These are phyloP conservation scores for Anthracocystis walkeri DNA, from an alignment of 1,284 basidiomycete genomes.

Conservation along the genomic window DNA sequence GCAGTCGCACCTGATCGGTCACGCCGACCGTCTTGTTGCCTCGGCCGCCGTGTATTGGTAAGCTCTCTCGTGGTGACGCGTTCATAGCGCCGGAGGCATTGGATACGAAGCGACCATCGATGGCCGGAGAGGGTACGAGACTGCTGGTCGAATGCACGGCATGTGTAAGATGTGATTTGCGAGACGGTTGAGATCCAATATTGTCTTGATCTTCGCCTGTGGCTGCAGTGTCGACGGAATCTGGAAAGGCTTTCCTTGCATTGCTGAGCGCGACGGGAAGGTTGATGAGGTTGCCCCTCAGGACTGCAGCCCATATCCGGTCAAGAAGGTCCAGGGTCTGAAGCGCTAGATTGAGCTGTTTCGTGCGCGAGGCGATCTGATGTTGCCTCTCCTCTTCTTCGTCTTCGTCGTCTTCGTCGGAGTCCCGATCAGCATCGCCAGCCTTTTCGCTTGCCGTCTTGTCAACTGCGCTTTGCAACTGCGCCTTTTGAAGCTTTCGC, in stretches of 20 bases:
- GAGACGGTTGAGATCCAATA: background rate
- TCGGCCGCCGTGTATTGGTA: conserved; percentile 47
- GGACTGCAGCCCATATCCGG: conserved; percentile 56
- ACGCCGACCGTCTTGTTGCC: conserved; percentile 48
- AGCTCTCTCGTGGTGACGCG: conserved; percentile 23
- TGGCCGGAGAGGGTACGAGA: conserved; percentile 41
- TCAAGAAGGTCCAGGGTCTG: conserved; percentile 58
- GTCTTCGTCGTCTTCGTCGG: conserved; percentile 12
- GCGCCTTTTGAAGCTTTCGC: conserved; percentile 12
- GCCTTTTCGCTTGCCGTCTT: background rate
- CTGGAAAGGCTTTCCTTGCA: conserved; percentile 30
- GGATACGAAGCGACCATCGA: conserved; percentile 35
- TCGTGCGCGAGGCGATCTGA: conserved; percentile 17
- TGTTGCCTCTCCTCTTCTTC: conserved; percentile 30
- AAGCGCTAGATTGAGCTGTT: conserved; percentile 49
- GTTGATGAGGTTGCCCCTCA: conserved; percentile 50
- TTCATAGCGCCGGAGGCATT: background rate
- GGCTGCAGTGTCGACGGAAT: conserved; percentile 4
- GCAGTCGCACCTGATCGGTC: conserved; percentile 59
- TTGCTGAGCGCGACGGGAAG: conserved; percentile 36
- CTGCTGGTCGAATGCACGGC: conserved; percentile 20
- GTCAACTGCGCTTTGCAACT: background rate
- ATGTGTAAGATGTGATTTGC: background rate
- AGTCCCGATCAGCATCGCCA: background rate
- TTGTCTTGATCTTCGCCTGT: background rate